Evolutionary conservation across 305 asterid genomes (phyloP).

Genomic region (Petunia hybrid): DNA sequence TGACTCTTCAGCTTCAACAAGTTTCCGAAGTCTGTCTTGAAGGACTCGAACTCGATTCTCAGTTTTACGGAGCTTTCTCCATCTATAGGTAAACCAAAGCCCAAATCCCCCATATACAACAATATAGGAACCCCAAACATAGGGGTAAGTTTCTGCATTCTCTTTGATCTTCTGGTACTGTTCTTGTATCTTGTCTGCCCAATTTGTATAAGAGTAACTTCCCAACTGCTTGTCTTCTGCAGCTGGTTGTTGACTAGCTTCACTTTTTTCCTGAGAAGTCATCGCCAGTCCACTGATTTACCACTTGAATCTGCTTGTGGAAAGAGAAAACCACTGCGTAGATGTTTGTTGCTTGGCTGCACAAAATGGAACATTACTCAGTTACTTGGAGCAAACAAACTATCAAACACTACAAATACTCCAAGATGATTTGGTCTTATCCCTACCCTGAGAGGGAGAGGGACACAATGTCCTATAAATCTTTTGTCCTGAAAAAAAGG

Average conservation of each 20-base stretch:
- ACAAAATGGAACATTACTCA: not conserved
- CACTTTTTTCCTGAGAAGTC: constrained; percentile 51
- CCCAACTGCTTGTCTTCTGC: constrained; percentile 43
- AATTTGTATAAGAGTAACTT: constrained; percentile 41
- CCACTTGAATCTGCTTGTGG: not conserved
- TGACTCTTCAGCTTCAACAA: constrained; percentile 54
- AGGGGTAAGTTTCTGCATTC: constrained; percentile 74
- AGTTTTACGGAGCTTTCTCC: constrained; percentile 73
- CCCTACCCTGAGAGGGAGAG: not conserved
- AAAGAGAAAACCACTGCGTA: not conserved
- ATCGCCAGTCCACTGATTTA: constrained; percentile 31
- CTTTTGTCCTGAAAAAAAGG: too few species aligned
- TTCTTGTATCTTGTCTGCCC: constrained; percentile 49
- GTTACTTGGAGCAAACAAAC: constrained; percentile 6
- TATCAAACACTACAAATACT: not conserved
- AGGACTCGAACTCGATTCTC: constrained; percentile 72
- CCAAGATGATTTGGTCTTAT: not conserved
- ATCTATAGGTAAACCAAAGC: constrained; percentile 69
- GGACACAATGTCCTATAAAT: too few species aligned
- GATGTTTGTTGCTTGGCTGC: not conserved
- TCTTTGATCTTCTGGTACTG: constrained; percentile 55
- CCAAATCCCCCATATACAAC: constrained; percentile 71
- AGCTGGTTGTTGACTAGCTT: constrained; percentile 38
- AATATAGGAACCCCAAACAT: constrained; percentile 76
- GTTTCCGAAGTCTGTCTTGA: constrained; percentile 65